Evolutionary conservation across 1,284 basidiomycete species (phyloP), one percentile per base, ranked within the genome.

Genomic region (Singerocomus rubriflavus): DNA sequence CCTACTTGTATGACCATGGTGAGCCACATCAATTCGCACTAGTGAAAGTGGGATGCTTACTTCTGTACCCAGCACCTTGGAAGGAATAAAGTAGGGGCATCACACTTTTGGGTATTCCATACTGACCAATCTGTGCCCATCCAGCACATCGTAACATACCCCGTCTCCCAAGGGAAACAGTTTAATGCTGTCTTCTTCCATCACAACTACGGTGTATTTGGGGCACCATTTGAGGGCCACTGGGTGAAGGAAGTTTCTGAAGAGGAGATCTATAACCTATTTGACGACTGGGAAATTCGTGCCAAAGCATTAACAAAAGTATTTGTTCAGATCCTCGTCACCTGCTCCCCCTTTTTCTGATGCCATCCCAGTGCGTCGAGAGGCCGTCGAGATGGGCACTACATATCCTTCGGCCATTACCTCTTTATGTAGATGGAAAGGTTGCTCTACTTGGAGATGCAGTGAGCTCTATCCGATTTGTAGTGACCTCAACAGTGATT

Each of bases 71-170:
- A 79, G 76, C 74, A 76, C 52, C 57, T 73, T 8, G 76, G 75
- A 27, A 73, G 69, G 50, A 60, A 72, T 46, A 71, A 71, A 47
- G 76, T 76, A 31, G 37, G 74, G 73, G 4, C 4, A 0, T 35
- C 7, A 31, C 32, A 58, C 33, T 8, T 26, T 30, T 2, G 6
- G 13, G 7, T 4, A 3, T 26, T 32, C 27, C 16, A 6, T 12
- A 41, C 45, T 53, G 32, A 58, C 16, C 4, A 21, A 26, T 16
- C 3, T 3, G 8, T 17, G 3, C 10, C 5, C 13, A 10, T 30
- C 6, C 50, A 78, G 77, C 71, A 78, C 60, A 47, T 77, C 6
- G 71, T 77, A 1, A 60, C 70, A 5, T 79, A 73, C 59, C 73
- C 76, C 0, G 67, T 80, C 38, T 69, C 73, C 12, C 66, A 70